Conservation (phyloP, 495 filamentous ascomycete species). For the Penicillium cosmopolitanum region DNA sequence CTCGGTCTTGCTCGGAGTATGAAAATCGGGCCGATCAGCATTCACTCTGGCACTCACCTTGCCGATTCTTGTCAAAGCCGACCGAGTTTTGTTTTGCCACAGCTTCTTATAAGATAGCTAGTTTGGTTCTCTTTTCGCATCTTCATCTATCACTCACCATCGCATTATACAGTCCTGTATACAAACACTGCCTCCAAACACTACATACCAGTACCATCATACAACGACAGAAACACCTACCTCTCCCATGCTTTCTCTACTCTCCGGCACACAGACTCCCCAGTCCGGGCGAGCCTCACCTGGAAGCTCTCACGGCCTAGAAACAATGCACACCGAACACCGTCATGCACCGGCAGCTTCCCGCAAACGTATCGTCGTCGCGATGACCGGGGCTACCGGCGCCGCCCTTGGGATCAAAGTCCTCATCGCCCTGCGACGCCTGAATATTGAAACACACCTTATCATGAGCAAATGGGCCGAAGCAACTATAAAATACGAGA, state of each 20-base stretch:
- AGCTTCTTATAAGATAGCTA: not conserved
- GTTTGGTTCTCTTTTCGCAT: not conserved
- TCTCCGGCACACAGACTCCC: slow-evolving; percentile 26
- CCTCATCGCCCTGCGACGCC: slow-evolving; percentile 39
- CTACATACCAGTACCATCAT: not conserved
- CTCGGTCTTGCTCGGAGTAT: slow-evolving; percentile 6
- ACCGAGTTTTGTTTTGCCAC: not conserved
- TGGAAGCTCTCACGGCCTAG: slow-evolving; percentile 11
- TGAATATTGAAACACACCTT: slow-evolving; percentile 48
- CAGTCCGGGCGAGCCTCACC: slow-evolving; percentile 21
- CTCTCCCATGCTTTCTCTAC: slow-evolving; percentile 21
- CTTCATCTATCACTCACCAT: not conserved
- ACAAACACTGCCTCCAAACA: not conserved
- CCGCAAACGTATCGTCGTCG: slow-evolving; percentile 43
- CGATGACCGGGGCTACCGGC: slow-evolving; percentile 49
- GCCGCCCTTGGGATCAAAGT: slow-evolving; percentile 41
- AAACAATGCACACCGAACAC: slow-evolving; percentile 6
- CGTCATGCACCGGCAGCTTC: not conserved
- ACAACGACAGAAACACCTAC: not conserved
- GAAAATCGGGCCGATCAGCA: not conserved
- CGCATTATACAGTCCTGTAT: not conserved
- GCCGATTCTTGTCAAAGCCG: not conserved
- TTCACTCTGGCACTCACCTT: not conserved
- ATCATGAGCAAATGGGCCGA: slow-evolving; percentile 50
- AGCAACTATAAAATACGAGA: slow-evolving; percentile 49